A percentile compares a stretch with the other conserved stretches of the same genome.
Conservation (phyloP, 2,329 filamentous ascomycete species). For the Didymella sp. region DNA sequence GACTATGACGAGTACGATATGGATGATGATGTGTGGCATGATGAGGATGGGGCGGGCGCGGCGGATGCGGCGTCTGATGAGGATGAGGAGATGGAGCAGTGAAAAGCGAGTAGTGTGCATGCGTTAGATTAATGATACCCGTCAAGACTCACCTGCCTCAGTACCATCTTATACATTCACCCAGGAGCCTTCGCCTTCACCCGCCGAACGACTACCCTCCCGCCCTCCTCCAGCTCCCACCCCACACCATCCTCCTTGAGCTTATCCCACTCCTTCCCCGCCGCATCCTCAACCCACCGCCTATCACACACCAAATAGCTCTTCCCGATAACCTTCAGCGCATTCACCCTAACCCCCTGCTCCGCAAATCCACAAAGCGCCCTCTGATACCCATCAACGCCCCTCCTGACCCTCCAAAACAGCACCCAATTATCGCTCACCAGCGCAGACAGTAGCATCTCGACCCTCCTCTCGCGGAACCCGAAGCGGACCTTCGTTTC, state of each 20-base stretch:
- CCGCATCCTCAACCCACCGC: constrained; percentile 71
- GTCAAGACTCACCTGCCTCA: background rate
- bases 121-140: constrained; percentile 45
- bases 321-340: constrained; percentile 84
- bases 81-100: constrained; percentile 56
- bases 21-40: constrained; percentile 62
- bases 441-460: constrained; percentile 71
- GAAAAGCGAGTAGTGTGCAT: constrained; percentile 11
- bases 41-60: constrained; percentile 48
- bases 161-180: background rate
- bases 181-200: constrained; percentile 50
- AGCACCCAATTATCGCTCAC: constrained; percentile 81
- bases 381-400: constrained; percentile 80
- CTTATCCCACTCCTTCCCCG: constrained; percentile 74
- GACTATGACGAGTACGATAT: constrained; percentile 57
- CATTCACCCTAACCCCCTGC: constrained; percentile 73
- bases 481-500: constrained; percentile 66
- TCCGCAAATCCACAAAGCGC: constrained; percentile 84
- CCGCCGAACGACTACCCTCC: constrained; percentile 77
- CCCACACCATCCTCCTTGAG: constrained; percentile 77
- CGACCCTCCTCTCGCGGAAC: constrained; percentile 72
- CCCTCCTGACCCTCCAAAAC: constrained; percentile 74
- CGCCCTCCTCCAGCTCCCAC: constrained; percentile 76
- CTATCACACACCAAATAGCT: constrained; percentile 77
- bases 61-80: constrained; percentile 49